A percentile compares a stretch with the other conserved stretches of the same genome.
Evolutionary conservation across 164 flowering plant species (phyloP).

Genomic region (Berberis thunbergii): DNA sequence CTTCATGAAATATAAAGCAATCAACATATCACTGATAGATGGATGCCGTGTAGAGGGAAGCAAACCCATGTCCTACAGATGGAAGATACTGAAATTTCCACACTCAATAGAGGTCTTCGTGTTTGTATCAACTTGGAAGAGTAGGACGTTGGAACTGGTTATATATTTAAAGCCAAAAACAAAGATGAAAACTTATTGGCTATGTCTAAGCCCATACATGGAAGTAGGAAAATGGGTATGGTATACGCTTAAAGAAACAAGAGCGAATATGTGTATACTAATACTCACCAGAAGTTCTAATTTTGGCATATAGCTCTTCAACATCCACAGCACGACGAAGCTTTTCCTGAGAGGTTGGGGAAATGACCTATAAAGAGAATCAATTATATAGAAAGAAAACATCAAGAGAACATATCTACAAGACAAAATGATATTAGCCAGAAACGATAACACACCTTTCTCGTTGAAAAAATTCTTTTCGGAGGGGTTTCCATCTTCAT

Average conservation of each 20-base stretch:
- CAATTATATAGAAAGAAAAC: slow-evolving; percentile 5
- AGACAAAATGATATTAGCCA: neutral
- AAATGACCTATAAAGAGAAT: slow-evolving; percentile 37
- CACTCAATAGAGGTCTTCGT: too few species aligned
- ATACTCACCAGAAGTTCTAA: slow-evolving; percentile 34
- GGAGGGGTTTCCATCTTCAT: slow-evolving; percentile 25
- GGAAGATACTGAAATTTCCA: too few species aligned
- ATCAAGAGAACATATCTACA: neutral
- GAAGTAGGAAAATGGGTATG: neutral
- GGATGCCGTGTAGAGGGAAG: too few species aligned
- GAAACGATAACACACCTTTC: slow-evolving; percentile 45
- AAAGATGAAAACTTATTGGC: neutral
- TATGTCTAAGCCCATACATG: neutral
- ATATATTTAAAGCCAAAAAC: too few species aligned
- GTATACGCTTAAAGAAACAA: neutral
- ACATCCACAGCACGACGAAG: slow-evolving; percentile 43
- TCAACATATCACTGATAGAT: too few species aligned
- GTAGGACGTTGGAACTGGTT: too few species aligned
- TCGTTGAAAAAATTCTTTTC: slow-evolving; percentile 42
- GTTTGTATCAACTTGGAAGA: too few species aligned
- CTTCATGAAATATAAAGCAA: too few species aligned
- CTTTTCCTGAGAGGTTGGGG: slow-evolving; percentile 67
- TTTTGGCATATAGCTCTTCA: slow-evolving; percentile 17
- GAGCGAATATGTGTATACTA: neutral
- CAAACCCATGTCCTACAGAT: too few species aligned